Conservation (phyloP, 768 basidiomycete genomes). For the Hysterangium stoloniferum region DNA sequence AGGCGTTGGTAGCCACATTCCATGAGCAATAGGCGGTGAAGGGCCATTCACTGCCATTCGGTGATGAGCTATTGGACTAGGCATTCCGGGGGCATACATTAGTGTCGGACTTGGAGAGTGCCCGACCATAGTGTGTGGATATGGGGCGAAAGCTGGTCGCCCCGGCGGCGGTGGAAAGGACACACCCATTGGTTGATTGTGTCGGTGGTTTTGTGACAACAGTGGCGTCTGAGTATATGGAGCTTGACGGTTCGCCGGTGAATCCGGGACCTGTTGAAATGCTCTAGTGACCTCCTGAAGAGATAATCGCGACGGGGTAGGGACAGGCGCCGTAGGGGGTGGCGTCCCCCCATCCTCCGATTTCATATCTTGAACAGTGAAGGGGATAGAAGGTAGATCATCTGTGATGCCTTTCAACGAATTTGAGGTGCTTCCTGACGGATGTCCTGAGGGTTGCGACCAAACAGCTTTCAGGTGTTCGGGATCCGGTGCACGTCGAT, state of each 20-base stretch:
- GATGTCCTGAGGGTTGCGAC: conserved; percentile 59
- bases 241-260: conserved; percentile 31
- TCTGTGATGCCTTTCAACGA: conserved; percentile 80
- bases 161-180: conserved; percentile 37
- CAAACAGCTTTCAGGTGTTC: conserved; percentile 81
- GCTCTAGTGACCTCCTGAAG: conserved; percentile 77
- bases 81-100: conserved; percentile 45
- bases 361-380: conserved; percentile 78
- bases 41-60: conserved; percentile 54
- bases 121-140: conserved; percentile 64
- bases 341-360: conserved; percentile 81
- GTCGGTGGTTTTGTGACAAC: conserved; percentile 12
- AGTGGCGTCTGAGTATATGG: conserved; percentile 10
- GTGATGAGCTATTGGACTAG: conserved; percentile 51
- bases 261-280: conserved; percentile 76
- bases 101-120: conserved; percentile 63
- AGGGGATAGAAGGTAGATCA: conserved; percentile 71
- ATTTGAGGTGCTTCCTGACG: conserved; percentile 65
- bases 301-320: conserved; percentile 64
- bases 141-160: conserved; percentile 50
- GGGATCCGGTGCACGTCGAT: conserved; percentile 59
- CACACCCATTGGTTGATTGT: conserved; percentile 18
- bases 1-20: conserved; percentile 58
- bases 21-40: conserved; percentile 49
- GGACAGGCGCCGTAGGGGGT: conserved; percentile 48